These are phyloP conservation scores for Aspergillus candidus DNA, from an alignment of 2,329 filamentous ascomycete species.

Conservation along the genomic window DNA sequence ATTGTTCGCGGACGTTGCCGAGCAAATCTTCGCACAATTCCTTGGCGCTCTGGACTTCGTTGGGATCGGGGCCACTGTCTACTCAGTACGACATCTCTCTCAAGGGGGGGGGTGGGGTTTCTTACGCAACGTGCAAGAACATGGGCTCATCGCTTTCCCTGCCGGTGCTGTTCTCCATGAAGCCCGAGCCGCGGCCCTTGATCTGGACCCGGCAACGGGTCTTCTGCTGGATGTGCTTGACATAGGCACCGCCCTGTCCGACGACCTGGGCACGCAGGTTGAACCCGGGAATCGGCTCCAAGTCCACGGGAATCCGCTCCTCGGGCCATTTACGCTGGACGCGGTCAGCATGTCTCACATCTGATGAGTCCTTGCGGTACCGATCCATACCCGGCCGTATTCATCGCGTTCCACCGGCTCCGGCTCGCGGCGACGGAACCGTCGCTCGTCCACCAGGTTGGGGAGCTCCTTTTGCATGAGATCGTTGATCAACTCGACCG, in stretches of 20 bases:
- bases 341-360: conserved; percentile 13
- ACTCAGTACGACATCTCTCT: conserved; percentile 26
- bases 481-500: conserved; percentile 82
- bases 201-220: conserved; percentile 96
- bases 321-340: conserved; percentile 94
- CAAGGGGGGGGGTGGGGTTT: not conserved
- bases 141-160: conserved; percentile 91
- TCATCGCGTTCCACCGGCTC: conserved; percentile 84
- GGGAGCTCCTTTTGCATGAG: conserved; percentile 94
- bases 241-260: conserved; percentile 86
- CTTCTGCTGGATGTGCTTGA: conserved; percentile 96
- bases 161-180: conserved; percentile 82
- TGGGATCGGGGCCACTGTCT: conserved; percentile 72
- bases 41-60: conserved; percentile 80
- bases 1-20: conserved; percentile 78
- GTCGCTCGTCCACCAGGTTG: conserved; percentile 87
- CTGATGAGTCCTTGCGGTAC: not conserved
- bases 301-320: conserved; percentile 82
- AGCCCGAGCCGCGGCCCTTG: conserved; percentile 92
- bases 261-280: conserved; percentile 95
- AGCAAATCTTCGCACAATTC: conserved; percentile 84
- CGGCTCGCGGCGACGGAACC: conserved; percentile 75
- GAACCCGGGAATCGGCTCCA: conserved; percentile 89
- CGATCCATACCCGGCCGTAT: conserved; percentile 66
- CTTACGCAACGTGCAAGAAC: conserved; percentile 88